These are phyloP conservation scores for Vanilla planifolia DNA, from an alignment of 106 monocot species.

Conservation along the genomic window DNA sequence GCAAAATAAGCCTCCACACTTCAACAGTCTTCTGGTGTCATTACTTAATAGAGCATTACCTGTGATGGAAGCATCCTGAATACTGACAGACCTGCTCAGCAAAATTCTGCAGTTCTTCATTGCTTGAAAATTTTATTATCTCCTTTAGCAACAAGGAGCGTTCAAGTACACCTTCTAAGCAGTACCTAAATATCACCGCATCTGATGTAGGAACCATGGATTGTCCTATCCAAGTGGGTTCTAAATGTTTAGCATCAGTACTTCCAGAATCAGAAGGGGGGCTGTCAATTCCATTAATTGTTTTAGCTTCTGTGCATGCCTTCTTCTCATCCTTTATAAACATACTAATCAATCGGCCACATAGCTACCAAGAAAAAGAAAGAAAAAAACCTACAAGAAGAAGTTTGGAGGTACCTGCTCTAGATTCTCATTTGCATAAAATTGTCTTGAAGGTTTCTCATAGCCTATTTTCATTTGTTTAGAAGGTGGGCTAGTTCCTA, in stretches of 20 bases:
- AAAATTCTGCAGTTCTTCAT: slow-evolving; percentile 57
- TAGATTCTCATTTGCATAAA: slow-evolving; percentile 20
- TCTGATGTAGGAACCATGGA: slow-evolving; percentile 38
- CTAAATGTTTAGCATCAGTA: slow-evolving; percentile 44
- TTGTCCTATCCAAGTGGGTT: slow-evolving; percentile 17
- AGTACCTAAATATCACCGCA: slow-evolving; percentile 63
- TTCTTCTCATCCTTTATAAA: slow-evolving; percentile 10
- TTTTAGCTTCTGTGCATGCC: slow-evolving; percentile 16
- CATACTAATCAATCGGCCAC: slow-evolving; percentile 8
- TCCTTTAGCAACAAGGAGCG: slow-evolving; percentile 52
- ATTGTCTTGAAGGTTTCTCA: slow-evolving; percentile 11
- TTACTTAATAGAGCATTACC: slow-evolving; percentile 29
- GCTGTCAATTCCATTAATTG: slow-evolving; percentile 36
- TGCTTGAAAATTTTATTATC: slow-evolving; percentile 28
- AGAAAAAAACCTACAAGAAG: neutral
- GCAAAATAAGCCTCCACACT: neutral
- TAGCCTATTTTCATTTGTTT: slow-evolving; percentile 32
- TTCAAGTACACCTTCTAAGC: slow-evolving; percentile 65
- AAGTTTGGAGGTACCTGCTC: slow-evolving; percentile 12
- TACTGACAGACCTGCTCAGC: slow-evolving; percentile 72
- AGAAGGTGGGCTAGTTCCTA: slow-evolving; percentile 15
- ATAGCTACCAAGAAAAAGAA: slow-evolving; percentile 3
- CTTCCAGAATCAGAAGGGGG: slow-evolving; percentile 73
- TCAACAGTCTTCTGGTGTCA: neutral
- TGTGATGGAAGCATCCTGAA: slow-evolving; percentile 82